Evolutionary conservation across 176 grass and related monocot species (phyloP).

Genomic region (Eleusine coracana): DNA sequence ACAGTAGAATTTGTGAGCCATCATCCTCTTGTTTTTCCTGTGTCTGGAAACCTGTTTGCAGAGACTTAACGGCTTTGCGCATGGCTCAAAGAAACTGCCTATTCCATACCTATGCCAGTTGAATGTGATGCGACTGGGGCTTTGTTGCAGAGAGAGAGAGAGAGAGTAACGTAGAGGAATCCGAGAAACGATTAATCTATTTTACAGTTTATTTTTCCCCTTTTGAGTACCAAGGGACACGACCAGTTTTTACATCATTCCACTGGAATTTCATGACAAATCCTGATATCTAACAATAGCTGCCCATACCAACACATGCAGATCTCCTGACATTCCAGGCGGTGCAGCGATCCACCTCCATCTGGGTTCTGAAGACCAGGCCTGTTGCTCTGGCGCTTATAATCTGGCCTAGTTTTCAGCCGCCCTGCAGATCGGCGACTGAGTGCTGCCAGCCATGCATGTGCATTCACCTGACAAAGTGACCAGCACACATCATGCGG

Average conservation of each 20-base stretch:
- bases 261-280: not conserved
- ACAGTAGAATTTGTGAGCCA: conserved; percentile 30
- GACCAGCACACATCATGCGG: not conserved
- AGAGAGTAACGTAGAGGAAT: not conserved
- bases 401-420: conserved; percentile 7
- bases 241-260: not conserved
- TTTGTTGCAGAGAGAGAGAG: conserved; percentile 3
- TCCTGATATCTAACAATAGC: not conserved
- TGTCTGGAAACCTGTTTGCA: not conserved
- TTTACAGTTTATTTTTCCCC: not conserved
- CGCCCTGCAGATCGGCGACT: no score
- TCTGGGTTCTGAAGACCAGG: not conserved
- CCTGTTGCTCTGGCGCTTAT: not conserved
- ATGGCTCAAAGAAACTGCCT: not conserved
- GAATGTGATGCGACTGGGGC: conserved; percentile 26
- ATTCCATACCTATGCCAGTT: conserved; percentile 9
- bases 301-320: not conserved
- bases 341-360: not conserved
- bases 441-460: not conserved
- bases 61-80: conserved; percentile 36
- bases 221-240: not conserved
- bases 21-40: conserved; percentile 26
- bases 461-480: conserved; percentile 19
- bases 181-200: not conserved
- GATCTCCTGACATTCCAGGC: not conserved